Evolutionary conservation across 179 eudicot species (phyloP).

Genomic region (Corrigiola litoralis): DNA sequence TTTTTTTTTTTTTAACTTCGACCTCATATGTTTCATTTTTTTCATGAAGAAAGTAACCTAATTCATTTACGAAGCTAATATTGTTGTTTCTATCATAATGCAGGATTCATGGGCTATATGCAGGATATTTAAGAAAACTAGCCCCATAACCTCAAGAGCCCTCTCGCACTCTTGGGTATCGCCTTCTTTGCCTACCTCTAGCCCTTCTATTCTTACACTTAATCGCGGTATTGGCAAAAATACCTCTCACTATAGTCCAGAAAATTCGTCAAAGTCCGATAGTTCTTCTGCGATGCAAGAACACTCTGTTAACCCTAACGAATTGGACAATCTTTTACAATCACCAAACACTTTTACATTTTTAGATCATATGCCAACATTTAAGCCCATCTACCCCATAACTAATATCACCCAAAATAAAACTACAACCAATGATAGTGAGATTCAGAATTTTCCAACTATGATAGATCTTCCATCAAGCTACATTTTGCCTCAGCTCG

Average conservation of each 20-base stretch:
- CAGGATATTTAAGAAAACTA: slow-evolving; percentile 89
- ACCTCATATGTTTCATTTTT: too few relatives aligned
- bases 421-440: slow-evolving; percentile 1
- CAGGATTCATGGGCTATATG: slow-evolving; percentile 99
- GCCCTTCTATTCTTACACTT: slow-evolving; percentile 13
- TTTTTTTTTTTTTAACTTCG: neutral
- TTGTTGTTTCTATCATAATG: neutral
- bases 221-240: slow-evolving; percentile 13
- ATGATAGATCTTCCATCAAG: slow-evolving; percentile 30
- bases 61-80: neutral
- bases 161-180: slow-evolving; percentile 71
- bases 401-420: neutral
- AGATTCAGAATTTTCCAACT: slow-evolving; percentile 12
- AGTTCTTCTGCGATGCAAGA: slow-evolving; percentile 5
- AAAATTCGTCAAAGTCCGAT: slow-evolving; percentile 12
- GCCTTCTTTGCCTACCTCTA: slow-evolving; percentile 33
- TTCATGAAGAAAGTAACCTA: too few relatives aligned
- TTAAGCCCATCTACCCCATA: slow-evolving; percentile 25
- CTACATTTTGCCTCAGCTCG: slow-evolving; percentile 42
- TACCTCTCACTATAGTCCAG: slow-evolving; percentile 22
- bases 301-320: slow-evolving; percentile 6
- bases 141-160: slow-evolving; percentile 53
- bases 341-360: slow-evolving; percentile 32
- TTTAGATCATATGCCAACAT: slow-evolving; percentile 36
- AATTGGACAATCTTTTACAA: slow-evolving; percentile 13